These are phyloP conservation scores for Acer negundo DNA, from an alignment of 345 rosid species.

Conservation along the genomic window DNA sequence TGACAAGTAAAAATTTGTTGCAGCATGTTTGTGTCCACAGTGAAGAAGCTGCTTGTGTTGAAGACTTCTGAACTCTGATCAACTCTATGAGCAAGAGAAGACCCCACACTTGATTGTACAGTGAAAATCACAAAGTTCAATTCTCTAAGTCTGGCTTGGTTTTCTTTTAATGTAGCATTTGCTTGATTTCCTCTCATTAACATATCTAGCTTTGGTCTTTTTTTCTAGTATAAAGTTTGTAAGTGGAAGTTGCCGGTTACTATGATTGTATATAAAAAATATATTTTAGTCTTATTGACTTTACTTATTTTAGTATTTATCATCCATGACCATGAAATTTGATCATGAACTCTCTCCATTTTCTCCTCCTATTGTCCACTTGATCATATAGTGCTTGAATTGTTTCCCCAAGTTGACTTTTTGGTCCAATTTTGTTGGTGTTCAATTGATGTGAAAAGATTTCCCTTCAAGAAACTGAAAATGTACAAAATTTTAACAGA, in stretches of 20 bases:
- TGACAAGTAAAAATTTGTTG: slow-evolving; percentile 15
- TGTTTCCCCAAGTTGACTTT: background rate
- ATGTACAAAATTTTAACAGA: too few species aligned
- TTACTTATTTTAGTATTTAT: background rate
- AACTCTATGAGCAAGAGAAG: slow-evolving; percentile 12
- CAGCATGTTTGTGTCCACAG: slow-evolving; percentile 52
- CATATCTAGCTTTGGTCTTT: too few species aligned
- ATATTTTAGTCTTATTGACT: background rate
- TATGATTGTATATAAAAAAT: background rate
- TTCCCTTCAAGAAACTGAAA: too few species aligned
- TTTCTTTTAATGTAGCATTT: background rate
- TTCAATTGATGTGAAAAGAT: background rate
- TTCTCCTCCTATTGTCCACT: background rate
- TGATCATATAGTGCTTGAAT: background rate
- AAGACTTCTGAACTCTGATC: slow-evolving; percentile 32
- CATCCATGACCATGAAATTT: background rate
- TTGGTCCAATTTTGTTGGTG: background rate
- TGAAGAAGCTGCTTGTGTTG: slow-evolving; percentile 47
- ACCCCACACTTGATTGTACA: slow-evolving; percentile 20
- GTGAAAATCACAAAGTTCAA: background rate
- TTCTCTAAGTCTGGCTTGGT: background rate
- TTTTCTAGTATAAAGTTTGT: background rate
- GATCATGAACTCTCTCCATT: background rate
- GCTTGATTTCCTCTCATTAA: background rate
- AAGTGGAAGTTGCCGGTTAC: background rate